A percentile compares a stretch with the other conserved stretches of the same genome.
Evolutionary conservation across 78 protist genomes (phyloP).

Genomic region (Anaeramoeba ignava): DNA sequence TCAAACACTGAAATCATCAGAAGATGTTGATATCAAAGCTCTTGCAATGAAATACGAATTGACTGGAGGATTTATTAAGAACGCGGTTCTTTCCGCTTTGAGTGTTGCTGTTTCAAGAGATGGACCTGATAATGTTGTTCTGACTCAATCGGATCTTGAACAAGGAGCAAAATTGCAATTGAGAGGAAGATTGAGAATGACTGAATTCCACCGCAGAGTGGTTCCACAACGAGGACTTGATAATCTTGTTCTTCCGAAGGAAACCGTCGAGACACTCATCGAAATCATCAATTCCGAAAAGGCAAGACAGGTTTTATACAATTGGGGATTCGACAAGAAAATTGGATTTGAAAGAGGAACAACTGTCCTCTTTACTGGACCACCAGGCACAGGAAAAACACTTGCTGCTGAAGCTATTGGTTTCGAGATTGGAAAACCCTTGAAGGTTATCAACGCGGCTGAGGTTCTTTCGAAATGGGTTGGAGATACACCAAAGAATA

Average conservation of each 20-base stretch:
- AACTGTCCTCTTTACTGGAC: constrained; percentile 33
- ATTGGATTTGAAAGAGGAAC: constrained; percentile 20
- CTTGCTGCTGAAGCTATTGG: neutral
- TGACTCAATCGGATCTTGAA: constrained; percentile 30
- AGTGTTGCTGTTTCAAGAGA: constrained; percentile 41
- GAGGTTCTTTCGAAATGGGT: neutral
- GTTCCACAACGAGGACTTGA: constrained; percentile 33
- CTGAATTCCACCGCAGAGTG: constrained; percentile 30
- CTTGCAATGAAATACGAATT: constrained; percentile 45
- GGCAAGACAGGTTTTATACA: constrained; percentile 25
- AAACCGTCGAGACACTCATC: neutral
- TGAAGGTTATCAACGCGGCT: neutral
- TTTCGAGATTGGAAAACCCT: neutral
- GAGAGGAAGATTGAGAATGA: constrained; percentile 24
- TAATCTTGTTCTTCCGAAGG: constrained; percentile 6
- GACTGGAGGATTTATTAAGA: constrained; percentile 56
- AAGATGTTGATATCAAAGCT: constrained; percentile 32
- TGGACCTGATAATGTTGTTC: neutral
- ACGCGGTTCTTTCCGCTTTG: constrained; percentile 44
- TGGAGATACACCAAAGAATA: neutral
- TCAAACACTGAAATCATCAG: constrained; percentile 11
- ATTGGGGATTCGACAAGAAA: constrained; percentile 48
- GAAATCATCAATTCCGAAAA: constrained; percentile 40
- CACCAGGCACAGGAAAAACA: neutral
- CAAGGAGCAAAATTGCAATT: constrained; percentile 40